phyloP scores from a whole-genome alignment of 495 filamentous ascomycete species.

The Hypomontagnella monticulosa region DNA sequence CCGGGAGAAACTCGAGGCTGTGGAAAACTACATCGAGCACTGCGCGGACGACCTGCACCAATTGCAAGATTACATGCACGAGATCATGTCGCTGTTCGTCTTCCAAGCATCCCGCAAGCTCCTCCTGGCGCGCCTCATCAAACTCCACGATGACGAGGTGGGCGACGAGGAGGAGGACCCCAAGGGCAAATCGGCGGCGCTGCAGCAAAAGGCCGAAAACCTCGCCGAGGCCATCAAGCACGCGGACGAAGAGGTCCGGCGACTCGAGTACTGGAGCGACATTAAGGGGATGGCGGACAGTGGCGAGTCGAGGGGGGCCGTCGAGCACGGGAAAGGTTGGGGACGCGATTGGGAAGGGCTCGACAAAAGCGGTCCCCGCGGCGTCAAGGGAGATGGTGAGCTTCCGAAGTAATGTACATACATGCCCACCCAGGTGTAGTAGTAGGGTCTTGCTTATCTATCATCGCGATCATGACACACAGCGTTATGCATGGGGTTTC shows the following conservation, averaged over 20 bases:
- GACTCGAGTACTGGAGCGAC: constrained; percentile 79
- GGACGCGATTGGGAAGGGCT: constrained; percentile 54
- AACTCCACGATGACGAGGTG: constrained; percentile 64
- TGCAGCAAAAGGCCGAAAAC: constrained; percentile 57
- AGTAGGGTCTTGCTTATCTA: constrained; percentile 3
- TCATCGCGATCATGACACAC: constrained; percentile 1
- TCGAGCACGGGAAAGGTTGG: constrained; percentile 58
- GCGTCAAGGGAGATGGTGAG: constrained; percentile 21
- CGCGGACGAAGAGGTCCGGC: constrained; percentile 73
- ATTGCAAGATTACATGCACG: constrained; percentile 78
- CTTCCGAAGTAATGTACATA: constrained; percentile 17
- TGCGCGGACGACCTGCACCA: constrained; percentile 83
- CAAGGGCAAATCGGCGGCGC: constrained; percentile 40
- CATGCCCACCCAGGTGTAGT: no score
- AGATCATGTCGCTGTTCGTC: constrained; percentile 85
- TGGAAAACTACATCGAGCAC: constrained; percentile 81
- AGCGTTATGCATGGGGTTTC: constrained; percentile 18
- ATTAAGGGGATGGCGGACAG: constrained; percentile 68
- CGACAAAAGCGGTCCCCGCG: constrained; percentile 52
- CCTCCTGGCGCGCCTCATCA: constrained; percentile 72
- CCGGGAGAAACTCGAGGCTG: constrained; percentile 84
- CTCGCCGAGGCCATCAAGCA: constrained; percentile 66
- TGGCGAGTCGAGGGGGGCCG: constrained; percentile 60
- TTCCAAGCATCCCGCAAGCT: constrained; percentile 88
- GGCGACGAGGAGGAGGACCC: constrained; percentile 47